phyloP scores from a whole-genome alignment of 2,329 filamentous ascomycete genomes.

The Colletotrichum sp. region DNA sequence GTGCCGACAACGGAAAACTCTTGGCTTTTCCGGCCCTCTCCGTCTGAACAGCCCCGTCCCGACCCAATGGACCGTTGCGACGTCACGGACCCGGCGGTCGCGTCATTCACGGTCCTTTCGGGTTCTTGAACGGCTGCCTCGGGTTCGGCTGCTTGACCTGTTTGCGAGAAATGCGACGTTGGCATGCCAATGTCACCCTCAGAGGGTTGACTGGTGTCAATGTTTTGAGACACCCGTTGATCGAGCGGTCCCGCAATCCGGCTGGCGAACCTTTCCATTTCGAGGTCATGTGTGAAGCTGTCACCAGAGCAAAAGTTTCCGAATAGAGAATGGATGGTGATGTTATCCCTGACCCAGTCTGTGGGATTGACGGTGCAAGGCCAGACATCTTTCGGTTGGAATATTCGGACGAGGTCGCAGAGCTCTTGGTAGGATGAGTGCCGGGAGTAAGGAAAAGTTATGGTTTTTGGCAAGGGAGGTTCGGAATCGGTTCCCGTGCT shows the following conservation, averaged over 20 bases:
- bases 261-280: slow-evolving; percentile 51
- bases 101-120: background rate
- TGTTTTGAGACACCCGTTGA: background rate
- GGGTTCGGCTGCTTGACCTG: background rate
- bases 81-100: background rate
- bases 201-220: background rate
- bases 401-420: slow-evolving; percentile 69
- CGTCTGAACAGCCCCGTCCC: background rate
- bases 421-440: slow-evolving; percentile 88
- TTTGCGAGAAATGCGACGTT: background rate
- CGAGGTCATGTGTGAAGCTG: slow-evolving; percentile 68
- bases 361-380: slow-evolving; percentile 76
- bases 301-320: slow-evolving; percentile 68
- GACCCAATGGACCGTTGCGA: background rate
- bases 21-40: background rate
- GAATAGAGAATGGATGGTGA: slow-evolving; percentile 74
- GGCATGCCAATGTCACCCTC: background rate
- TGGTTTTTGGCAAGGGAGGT: slow-evolving; percentile 40
- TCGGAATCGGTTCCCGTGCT: background rate
- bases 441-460: slow-evolving; percentile 82
- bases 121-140: background rate
- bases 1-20: background rate
- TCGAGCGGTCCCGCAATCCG: background rate
- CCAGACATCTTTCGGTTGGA: slow-evolving; percentile 78
- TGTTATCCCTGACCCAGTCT: slow-evolving; percentile 63